Evolutionary conservation across 345 rosid species (phyloP), one percentile per base, ranked within the genome.

Genomic region (Hypericum perforatum): DNA sequence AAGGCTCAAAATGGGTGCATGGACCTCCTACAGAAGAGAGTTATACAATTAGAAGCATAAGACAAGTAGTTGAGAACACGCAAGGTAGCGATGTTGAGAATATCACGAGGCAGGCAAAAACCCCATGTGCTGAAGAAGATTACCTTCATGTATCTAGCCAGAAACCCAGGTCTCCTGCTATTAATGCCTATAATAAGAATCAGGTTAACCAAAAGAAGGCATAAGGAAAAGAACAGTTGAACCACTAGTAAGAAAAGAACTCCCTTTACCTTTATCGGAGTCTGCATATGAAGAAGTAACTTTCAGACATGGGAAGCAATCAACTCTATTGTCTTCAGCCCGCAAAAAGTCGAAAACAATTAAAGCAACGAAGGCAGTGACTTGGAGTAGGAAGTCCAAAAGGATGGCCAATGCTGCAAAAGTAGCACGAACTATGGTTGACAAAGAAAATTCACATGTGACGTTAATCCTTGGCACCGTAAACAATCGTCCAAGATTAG

Each of bases 61-160:
- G 50, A n/a, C 16, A 22, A 16, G 22, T 46, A 13, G 5, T 37
- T 29, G 7, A 15, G 37, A 16, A 37, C 15, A 8, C 16, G 51
- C 29, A 39, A 57, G 39, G 14, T 8, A 39, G 8, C 16, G n/a
- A 48, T 12, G 22, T 55, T 48, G 37, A 54, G 37, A 41, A 49
- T 3, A 48, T 44, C 54, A 32, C 7, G 0, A 54, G 52, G 39
- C 16, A 55, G 13, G 32, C 32, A 22, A 1, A 22, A 22, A 22
- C 32, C 32, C 32, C 32, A 22, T 1, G 32, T 1, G 32, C 32
- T 22, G 37, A 53, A 49, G 62, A 32, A 61, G 49, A 54, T 56
- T 79, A 88, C 98, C 95, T 77, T 85, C 98, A 91, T 91, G 64
- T 91, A 91, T 61, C 85, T 76, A 64, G 88, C 76, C 77, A 91